Percentiles rank a stretch among this genome's conserved stretches.
Evolutionary conservation across 169 alveolate species (phyloP).

Genomic region (Plasmodium coatneyi): DNA sequence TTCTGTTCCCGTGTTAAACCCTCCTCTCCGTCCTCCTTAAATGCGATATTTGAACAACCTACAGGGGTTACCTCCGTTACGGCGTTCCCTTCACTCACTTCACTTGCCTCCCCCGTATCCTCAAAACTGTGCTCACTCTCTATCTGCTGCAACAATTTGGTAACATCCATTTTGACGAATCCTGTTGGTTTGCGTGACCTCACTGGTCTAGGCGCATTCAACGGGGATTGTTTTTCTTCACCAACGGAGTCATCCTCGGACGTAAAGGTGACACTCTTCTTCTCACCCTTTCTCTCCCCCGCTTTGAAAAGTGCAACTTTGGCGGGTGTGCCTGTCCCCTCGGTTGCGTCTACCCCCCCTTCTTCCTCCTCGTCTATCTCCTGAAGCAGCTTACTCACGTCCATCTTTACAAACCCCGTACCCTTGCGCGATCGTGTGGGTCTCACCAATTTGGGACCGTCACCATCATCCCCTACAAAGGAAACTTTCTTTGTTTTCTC

Average conservation of each 20-base stretch:
- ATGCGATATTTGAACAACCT: not conserved
- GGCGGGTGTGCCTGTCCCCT: not conserved
- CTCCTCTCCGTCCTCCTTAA: not conserved
- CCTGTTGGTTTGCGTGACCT: conserved; percentile 48
- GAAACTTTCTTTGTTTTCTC: conserved; percentile 1
- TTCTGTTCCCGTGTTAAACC: not conserved
- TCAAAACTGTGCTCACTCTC: conserved; percentile 14
- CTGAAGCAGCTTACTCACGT: conserved; percentile 26
- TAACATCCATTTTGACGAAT: conserved; percentile 43
- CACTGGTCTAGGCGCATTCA: conserved; percentile 15
- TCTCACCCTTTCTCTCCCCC: not conserved
- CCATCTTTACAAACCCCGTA: conserved; percentile 68
- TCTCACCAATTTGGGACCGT: not conserved
- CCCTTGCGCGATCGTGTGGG: conserved; percentile 25
- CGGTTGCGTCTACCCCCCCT: not conserved
- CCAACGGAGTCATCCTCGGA: not conserved
- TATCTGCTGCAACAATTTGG: conserved; percentile 28
- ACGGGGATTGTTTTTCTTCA: not conserved
- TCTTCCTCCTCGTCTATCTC: conserved; percentile 40
- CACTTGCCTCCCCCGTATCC: not conserved
- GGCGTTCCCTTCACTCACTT: not conserved
- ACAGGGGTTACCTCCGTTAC: not conserved
- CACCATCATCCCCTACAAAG: conserved; percentile 2
- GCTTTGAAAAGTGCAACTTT: not conserved
- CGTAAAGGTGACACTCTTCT: conserved; percentile 13